Evolutionary conservation across 305 asterid species (phyloP).

Genomic region (Fraxinus ornus): DNA sequence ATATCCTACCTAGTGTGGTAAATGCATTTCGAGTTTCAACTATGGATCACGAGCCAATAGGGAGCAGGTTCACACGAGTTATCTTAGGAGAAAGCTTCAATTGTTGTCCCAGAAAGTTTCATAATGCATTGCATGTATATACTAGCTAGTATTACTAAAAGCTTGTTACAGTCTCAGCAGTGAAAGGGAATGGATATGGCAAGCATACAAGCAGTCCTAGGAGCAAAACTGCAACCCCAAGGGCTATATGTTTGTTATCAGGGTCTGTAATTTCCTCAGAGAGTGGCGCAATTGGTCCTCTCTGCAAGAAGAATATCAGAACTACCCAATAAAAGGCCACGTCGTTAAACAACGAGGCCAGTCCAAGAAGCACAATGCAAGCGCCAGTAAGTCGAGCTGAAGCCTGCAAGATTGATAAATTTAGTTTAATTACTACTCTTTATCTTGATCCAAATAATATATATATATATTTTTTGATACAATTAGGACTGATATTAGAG

Average conservation of each 20-base stretch:
- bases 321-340: conserved; percentile 95
- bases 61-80: not conserved
- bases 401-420: conserved; percentile 45
- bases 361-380: conserved; percentile 77
- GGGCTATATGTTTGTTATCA: conserved; percentile 48
- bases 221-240: conserved; percentile 66
- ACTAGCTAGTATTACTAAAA: conserved; percentile 27
- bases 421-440: not conserved
- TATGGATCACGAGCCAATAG: not conserved
- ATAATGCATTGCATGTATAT: not conserved
- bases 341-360: conserved; percentile 68
- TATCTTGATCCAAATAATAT: not conserved
- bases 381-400: conserved; percentile 63
- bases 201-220: conserved; percentile 74
- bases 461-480: not conserved
- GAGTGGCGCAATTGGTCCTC: conserved; percentile 92
- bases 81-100: not conserved
- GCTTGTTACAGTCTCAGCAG: conserved; percentile 47
- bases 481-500: not conserved
- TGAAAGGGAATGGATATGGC: conserved; percentile 88
- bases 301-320: conserved; percentile 83
- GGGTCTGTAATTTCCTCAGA: conserved; percentile 85
- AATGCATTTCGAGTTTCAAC: not conserved
- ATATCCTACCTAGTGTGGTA: not conserved
- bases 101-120: not conserved